phyloP scores from a whole-genome alignment of 208 protist species.

The Tritrichomonas foetus region DNA sequence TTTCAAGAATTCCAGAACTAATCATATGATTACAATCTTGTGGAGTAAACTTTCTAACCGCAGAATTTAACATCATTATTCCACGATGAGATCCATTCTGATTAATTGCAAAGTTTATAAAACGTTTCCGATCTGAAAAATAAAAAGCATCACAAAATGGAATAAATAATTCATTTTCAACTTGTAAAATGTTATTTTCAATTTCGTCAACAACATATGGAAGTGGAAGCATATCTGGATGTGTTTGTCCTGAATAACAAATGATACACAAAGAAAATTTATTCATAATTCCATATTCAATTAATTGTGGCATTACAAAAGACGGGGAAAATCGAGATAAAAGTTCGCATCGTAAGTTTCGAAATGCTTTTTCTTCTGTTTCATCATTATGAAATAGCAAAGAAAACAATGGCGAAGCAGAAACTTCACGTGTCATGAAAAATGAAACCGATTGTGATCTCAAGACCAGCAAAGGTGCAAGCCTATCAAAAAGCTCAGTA shows the following conservation, averaged over 20 bases:
- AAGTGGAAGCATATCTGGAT: not conserved
- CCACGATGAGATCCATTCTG: not conserved
- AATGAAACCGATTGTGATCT: not conserved
- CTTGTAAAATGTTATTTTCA: not conserved
- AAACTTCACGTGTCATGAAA: not conserved
- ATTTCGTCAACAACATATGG: not conserved
- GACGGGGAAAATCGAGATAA: not conserved
- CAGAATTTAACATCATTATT: not conserved
- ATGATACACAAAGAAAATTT: not conserved
- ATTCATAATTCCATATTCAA: not conserved
- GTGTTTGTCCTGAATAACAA: not conserved
- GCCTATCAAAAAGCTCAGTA: not conserved
- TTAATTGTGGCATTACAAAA: slow-evolving; percentile 3
- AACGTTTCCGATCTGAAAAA: not conserved
- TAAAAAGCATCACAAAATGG: not conserved
- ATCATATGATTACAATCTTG: not conserved
- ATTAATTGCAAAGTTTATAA: not conserved
- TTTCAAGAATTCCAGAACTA: not conserved
- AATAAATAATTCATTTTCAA: not conserved
- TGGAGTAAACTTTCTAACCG: not conserved
- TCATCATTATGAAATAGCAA: not conserved
- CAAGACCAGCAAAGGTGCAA: not conserved
- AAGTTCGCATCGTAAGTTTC: not conserved
- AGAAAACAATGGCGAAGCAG: not conserved
- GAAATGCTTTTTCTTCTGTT: not conserved